A percentile compares a stretch with the other conserved stretches of the same genome.
Conservation (phyloP, 2,329 filamentous ascomycete genomes). For the Ophiocordyceps australis region DNA sequence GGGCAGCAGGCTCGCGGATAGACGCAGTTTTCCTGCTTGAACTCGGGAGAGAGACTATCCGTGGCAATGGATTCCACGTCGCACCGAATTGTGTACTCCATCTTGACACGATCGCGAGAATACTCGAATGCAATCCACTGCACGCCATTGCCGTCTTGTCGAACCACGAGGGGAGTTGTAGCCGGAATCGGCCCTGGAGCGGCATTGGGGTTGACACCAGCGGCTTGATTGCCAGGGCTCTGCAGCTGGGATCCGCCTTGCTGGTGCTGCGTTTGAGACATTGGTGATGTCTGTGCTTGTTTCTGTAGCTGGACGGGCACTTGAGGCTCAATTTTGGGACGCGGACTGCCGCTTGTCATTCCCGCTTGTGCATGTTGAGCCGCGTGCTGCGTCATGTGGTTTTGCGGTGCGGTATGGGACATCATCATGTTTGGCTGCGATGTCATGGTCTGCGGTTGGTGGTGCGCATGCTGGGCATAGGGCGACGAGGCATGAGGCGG, state of each 20-base stretch:
- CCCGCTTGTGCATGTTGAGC: constrained; percentile 32
- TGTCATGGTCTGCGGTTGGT: constrained; percentile 36
- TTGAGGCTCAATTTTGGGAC: constrained; percentile 45
- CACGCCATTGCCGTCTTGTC: constrained; percentile 89
- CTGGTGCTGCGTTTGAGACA: constrained; percentile 17
- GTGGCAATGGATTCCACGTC: constrained; percentile 95
- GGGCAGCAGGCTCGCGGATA: constrained; percentile 88
- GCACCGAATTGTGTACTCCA: constrained; percentile 97
- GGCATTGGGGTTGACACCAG: constrained; percentile 66
- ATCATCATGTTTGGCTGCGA: constrained; percentile 50
- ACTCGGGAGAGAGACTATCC: constrained; percentile 66
- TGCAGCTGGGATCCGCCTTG: constrained; percentile 19
- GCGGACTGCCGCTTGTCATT: constrained; percentile 43
- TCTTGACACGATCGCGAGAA: constrained; percentile 90
- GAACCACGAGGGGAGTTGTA: constrained; percentile 82
- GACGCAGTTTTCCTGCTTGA: constrained; percentile 97
- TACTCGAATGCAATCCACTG: constrained; percentile 99
- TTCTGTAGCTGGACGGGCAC: constrained; percentile 44
- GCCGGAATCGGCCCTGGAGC: constrained; percentile 93
- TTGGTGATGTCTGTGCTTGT: constrained; percentile 21
- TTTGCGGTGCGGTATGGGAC: constrained; percentile 39
- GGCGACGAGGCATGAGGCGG: constrained; percentile 42
- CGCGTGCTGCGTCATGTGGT: constrained; percentile 40
- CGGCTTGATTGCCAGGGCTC: constrained; percentile 15
- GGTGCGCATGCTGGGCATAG: constrained; percentile 38